Base-by-base conservation (phyloP, 345 rosid species). In the Rhodamnia argentea region DNA sequence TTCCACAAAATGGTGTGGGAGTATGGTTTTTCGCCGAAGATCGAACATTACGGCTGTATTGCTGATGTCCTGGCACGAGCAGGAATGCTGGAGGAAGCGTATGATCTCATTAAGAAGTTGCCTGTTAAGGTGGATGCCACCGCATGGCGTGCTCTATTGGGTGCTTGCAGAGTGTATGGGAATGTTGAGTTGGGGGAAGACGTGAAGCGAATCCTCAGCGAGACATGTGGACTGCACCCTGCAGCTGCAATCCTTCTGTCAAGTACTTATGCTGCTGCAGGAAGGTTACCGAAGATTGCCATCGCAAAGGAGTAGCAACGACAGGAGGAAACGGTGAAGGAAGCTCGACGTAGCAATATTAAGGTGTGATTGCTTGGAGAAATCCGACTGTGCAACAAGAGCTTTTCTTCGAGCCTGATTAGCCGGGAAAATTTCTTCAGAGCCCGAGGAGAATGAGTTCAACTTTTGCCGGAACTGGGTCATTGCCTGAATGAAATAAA, bases 41-140 rank as follows among this genome's bases (percentile, higher is more conserved):
- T 92, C 52, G 96, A 94, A 90, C 95, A 95, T 87, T 94, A 94
- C 60, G 91, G 96, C 27, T 93, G 98, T 86, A 82, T 95, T 58
- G 89, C 93, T 64, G 98, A 94, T 87, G 92, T 95, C 81, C 88
- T 94, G 47, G 95, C 96, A 54, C 91, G 96, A 83, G 93, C 92
- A 27, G 98, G 95, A 59, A 83, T 93, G 88, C 92, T 95, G 82
- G 88, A 91, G 88, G 96, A 94, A 89, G 94, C 96, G 16, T 83
- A 90, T 86, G 88, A 91, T 52, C 84, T 94, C 22, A 93, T 95
- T 12, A 85, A 85, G 29, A 92, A 89, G 22, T 88, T 94, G 90
- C 94, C 93, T 0, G 86, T 92, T 51, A 90, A 87, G 90, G 85
- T 84, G 1, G 95, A 94, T 84, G 92, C 93, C 52, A 90, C 93